Evolutionary conservation across 257 asterid genomes (phyloP).

Genomic region (Thymus mandschuricus): DNA sequence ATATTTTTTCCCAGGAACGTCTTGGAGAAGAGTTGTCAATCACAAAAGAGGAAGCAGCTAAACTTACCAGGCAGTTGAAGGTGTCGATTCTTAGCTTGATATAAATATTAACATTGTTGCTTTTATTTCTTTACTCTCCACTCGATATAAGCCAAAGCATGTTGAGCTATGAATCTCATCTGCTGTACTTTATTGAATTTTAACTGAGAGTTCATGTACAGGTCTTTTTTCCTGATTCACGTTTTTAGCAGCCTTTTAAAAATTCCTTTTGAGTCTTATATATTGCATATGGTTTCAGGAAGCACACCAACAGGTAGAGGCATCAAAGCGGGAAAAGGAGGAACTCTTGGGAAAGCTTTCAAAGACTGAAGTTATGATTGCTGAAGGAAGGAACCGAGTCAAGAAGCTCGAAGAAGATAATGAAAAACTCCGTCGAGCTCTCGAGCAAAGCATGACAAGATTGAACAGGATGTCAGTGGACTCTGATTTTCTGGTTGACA

Average conservation of each 20-base stretch:
- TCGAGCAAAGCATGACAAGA: constrained; percentile 96
- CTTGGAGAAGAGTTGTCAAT: constrained; percentile 71
- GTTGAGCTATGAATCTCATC: background rate
- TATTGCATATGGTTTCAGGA: constrained; percentile 55
- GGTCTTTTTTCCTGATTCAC: too few species aligned
- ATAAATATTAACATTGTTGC: background rate
- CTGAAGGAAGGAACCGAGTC: constrained; percentile 74
- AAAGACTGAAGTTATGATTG: constrained; percentile 61
- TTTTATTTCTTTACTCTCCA: background rate
- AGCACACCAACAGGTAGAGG: constrained; percentile 65
- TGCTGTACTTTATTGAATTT: too few species aligned
- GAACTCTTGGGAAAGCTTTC: constrained; percentile 63
- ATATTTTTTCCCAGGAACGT: constrained; percentile 66
- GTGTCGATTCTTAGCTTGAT: constrained; percentile 41
- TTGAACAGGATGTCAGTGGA: constrained; percentile 99
- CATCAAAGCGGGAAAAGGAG: constrained; percentile 67
- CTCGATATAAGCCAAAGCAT: background rate
- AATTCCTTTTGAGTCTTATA: background rate
- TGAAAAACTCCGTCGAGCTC: constrained; percentile 90
- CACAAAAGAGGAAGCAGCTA: constrained; percentile 74
- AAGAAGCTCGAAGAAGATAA: constrained; percentile 93
- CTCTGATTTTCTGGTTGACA: constrained; percentile 95
- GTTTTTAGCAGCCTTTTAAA: too few species aligned
- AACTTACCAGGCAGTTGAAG: constrained; percentile 75
- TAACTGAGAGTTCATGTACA: too few species aligned